phyloP scores from a whole-genome alignment of 164 flowering plant genomes.

The Stephania japonica region DNA sequence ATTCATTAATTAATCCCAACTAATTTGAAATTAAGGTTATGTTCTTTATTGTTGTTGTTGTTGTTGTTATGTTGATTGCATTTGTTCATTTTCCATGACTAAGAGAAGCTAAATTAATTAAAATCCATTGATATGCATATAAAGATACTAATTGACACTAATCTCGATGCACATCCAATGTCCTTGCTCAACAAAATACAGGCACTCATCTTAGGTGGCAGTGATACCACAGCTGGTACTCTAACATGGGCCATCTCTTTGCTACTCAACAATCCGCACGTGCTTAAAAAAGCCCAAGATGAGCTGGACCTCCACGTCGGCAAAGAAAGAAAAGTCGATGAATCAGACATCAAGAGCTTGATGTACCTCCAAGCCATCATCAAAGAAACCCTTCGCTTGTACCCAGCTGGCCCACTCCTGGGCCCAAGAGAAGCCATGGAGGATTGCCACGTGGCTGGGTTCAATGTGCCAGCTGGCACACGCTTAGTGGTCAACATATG shows the following conservation, averaged over 20 bases:
- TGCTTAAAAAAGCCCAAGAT: conserved; percentile 5
- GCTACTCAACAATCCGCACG: conserved; percentile 9
- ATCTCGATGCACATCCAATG: not conserved
- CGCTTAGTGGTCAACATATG: conserved; percentile 11
- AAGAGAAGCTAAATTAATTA: too few relatives aligned
- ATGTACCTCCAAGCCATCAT: conserved; percentile 12
- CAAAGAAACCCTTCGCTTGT: conserved; percentile 16
- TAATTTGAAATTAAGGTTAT: too few relatives aligned
- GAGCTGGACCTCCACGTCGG: conserved; percentile 15
- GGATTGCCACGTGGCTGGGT: conserved; percentile 13
- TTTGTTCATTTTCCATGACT: too few relatives aligned
- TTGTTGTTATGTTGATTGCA: too few relatives aligned
- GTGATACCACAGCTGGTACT: conserved; percentile 1
- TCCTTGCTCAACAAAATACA: not conserved
- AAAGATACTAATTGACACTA: too few relatives aligned
- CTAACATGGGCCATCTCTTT: conserved; percentile 11
- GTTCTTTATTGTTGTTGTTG: too few relatives aligned
- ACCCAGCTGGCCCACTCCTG: conserved; percentile 12
- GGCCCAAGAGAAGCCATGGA: conserved; percentile 13
- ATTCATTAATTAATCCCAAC: too few relatives aligned
- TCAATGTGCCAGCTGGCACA: conserved; percentile 8
- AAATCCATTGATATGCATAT: too few relatives aligned
- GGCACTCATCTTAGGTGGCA: conserved; percentile 2
- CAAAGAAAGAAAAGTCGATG: conserved; percentile 8
- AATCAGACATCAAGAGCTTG: conserved; percentile 13